Conservation (phyloP, 2,329 filamentous ascomycete genomes). For the Dothiorella sarmentorum region DNA sequence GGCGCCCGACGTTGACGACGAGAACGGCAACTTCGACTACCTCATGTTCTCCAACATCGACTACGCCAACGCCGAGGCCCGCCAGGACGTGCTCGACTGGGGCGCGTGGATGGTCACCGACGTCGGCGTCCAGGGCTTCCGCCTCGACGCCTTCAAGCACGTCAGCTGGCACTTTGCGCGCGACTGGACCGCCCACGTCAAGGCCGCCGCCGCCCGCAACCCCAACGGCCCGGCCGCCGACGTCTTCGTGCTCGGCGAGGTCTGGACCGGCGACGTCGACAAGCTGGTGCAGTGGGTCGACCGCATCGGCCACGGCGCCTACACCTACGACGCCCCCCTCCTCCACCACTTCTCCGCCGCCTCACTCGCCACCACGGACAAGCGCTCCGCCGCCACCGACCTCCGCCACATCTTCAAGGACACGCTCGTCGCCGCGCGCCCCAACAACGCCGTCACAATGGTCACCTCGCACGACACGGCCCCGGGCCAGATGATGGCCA, state of each 20-base stretch:
- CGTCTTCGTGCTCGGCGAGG: constrained; percentile 69
- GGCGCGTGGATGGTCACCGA: constrained; percentile 63
- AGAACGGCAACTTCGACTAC: constrained; percentile 65
- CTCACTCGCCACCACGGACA: constrained; percentile 48
- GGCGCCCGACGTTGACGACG: constrained; percentile 60
- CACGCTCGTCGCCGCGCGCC: constrained; percentile 54
- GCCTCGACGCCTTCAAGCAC: constrained; percentile 71
- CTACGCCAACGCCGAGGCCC: constrained; percentile 56
- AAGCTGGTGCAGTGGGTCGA: constrained; percentile 57
- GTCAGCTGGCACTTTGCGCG: constrained; percentile 64
- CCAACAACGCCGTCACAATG: constrained; percentile 60
- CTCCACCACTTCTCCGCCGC: constrained; percentile 64
- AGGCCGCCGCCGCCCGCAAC: constrained; percentile 41
- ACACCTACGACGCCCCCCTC: constrained; percentile 65
- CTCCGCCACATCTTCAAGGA: constrained; percentile 60
- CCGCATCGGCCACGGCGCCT: constrained; percentile 53
- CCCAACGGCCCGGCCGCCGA: constrained; percentile 43
- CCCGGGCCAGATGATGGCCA: constrained; percentile 60
- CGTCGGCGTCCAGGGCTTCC: constrained; percentile 61
- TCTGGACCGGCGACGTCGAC: constrained; percentile 59
- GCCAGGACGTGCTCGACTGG: constrained; percentile 63
- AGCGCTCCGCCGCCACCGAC: constrained; percentile 43
- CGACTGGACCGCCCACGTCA: constrained; percentile 59
- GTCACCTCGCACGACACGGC: constrained; percentile 72
- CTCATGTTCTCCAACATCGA: constrained; percentile 72